phyloP scores from a whole-genome alignment of 2,329 filamentous ascomycete genomes.

The Colletotrichum acutatum region DNA sequence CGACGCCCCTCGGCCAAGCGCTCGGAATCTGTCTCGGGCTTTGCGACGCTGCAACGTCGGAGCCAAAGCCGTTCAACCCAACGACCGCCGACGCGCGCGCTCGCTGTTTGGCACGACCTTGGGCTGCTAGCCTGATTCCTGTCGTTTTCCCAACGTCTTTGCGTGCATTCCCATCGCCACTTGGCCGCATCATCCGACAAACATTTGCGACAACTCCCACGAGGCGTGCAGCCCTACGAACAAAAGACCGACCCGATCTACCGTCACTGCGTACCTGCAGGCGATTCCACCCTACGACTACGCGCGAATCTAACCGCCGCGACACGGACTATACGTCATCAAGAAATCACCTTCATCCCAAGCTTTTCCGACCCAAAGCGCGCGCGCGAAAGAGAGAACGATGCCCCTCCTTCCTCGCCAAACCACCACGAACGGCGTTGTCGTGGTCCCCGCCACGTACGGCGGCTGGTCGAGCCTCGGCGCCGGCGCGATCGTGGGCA shows the following conservation, averaged over 20 bases:
- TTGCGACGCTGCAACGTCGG: slow-evolving; percentile 26
- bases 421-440: slow-evolving; percentile 37
- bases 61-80: background rate
- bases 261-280: slow-evolving; percentile 1
- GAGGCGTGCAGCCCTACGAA: slow-evolving; percentile 9
- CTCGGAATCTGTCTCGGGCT: slow-evolving; percentile 7
- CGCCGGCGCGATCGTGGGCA: slow-evolving; percentile 56
- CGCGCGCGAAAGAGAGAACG: background rate
- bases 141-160: slow-evolving; percentile 4
- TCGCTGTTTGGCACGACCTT: slow-evolving; percentile 2
- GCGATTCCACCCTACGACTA: slow-evolving; percentile 4
- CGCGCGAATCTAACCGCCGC: background rate
- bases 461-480: slow-evolving; percentile 45
- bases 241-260: background rate
- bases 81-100: background rate
- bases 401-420: slow-evolving; percentile 33
- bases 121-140: background rate
- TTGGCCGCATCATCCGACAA: background rate
- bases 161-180: background rate
- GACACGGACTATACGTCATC: background rate
- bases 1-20: background rate
- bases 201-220: slow-evolving; percentile 3
- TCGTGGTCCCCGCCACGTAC: slow-evolving; percentile 50
- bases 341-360: background rate
- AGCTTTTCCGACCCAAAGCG: background rate